Conservation (phyloP, 2,329 filamentous ascomycete genomes). For the Dothideomycetes sp. region DNA sequence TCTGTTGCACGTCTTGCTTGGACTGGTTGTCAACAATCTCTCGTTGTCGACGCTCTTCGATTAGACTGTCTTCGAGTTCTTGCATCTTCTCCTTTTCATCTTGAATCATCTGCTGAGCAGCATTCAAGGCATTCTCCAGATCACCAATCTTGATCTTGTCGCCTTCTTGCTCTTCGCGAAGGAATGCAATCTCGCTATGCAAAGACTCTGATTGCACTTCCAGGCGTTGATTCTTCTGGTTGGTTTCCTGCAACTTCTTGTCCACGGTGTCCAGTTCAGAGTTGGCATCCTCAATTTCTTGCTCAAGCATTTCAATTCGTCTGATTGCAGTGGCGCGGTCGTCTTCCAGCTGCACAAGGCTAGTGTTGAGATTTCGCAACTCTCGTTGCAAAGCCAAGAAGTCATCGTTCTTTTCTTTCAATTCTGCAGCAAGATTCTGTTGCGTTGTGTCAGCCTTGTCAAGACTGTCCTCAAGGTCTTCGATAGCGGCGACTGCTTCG, state of each 20-base stretch:
- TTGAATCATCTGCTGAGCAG: constrained; percentile 66
- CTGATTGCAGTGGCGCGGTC: constrained; percentile 71
- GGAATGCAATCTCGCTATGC: constrained; percentile 86
- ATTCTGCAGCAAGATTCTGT: constrained; percentile 58
- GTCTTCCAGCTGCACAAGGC: constrained; percentile 78
- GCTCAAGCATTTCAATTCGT: constrained; percentile 72
- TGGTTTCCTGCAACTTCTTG: constrained; percentile 71
- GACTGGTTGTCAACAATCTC: constrained; percentile 80
- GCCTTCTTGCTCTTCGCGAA: constrained; percentile 90
- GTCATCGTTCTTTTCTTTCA: constrained; percentile 72
- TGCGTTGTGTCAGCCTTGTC: constrained; percentile 61
- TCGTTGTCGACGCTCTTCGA: constrained; percentile 72
- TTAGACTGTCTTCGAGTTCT: constrained; percentile 53
- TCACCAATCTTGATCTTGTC: constrained; percentile 98
- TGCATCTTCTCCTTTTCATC: constrained; percentile 66
- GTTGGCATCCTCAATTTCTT: constrained; percentile 74
- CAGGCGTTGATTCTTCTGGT: constrained; percentile 78
- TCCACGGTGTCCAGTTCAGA: constrained; percentile 80
- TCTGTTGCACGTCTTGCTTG: constrained; percentile 89
- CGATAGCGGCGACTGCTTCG: constrained; percentile 52
- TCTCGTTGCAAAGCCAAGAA: constrained; percentile 87
- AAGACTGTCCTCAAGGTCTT: constrained; percentile 36
- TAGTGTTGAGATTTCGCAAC: constrained; percentile 85
- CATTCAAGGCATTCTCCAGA: constrained; percentile 72
- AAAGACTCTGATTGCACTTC: constrained; percentile 87